Base-by-base conservation (phyloP, 2,329 filamentous ascomycete genomes). In the Pezicula radicicola region DNA sequence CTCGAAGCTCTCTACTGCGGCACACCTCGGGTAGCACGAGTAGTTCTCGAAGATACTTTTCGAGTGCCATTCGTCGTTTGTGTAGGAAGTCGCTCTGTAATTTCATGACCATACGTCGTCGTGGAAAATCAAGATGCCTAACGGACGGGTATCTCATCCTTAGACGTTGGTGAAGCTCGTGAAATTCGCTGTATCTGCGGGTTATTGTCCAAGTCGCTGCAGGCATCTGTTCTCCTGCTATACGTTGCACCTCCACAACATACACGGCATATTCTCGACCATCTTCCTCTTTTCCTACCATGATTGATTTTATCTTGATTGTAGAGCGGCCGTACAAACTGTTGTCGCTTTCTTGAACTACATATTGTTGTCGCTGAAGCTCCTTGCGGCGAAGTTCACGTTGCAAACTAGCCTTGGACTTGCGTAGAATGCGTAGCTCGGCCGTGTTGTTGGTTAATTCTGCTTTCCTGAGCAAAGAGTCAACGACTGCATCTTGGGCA, bases 371-470 rank as follows among this genome's bases (percentile, higher is more conserved):
- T 48, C 92, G 83, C 68, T 99, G 94, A 64, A 99, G 81, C 70
- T 97, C 93, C 67, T 97, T 99, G 33, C 92, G 85, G 51, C 91
- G 83, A 50, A 97, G 91, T 69, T 99, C 94, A 59, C 94, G 81
- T 64, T 96, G 89, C 52, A 99, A 74, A 69, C 94, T 99, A 30
- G 91, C 87, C 68, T 94, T 96, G 1, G 91, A 97, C 69, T 99
- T 99, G 50, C 88, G 85, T 47, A 99, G 70, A 55, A 99, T 97
- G 33, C 94, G 83, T 48, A 99, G 70, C 68, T 99, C 94, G 2
- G 93, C 91, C 13, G 88, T 91, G 66, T 99, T 99, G 68, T 99
- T 99, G 2, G 94, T 99, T 48, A 99, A 75, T 68, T 99, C 94
- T 0, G 95, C 94, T 71, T 99, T 99, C 52, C 89, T 84, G 3